These are phyloP conservation scores for Macrolepiota albuminosa DNA, from an alignment of 768 basidiomycete genomes.

Conservation along the genomic window DNA sequence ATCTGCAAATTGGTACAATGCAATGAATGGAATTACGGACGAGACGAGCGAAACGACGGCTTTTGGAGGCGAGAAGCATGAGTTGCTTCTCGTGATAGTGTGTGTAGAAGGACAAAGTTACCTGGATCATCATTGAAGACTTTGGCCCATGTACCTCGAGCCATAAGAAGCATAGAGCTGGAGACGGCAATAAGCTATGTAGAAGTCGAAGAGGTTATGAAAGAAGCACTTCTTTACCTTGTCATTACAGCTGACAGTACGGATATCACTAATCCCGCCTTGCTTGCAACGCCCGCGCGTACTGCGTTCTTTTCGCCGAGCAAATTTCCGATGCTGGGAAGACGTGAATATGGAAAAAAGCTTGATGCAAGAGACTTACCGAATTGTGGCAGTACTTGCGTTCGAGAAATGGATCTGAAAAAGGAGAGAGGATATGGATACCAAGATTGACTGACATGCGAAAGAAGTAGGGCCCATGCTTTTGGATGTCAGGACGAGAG, in stretches of 20 bases:
- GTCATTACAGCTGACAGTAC: not conserved
- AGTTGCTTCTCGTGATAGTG: not conserved
- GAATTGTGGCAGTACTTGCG: slow-evolving; percentile 75
- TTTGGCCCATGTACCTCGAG: not conserved
- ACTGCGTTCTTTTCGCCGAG: slow-evolving; percentile 11
- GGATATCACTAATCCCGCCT: slow-evolving; percentile 51
- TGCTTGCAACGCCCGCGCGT: slow-evolving; percentile 21
- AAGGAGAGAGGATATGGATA: slow-evolving; percentile 56
- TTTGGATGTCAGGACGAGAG: not conserved
- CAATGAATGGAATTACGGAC: not conserved
- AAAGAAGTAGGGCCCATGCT: not conserved
- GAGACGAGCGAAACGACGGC: not conserved
- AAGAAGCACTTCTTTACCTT: not conserved
- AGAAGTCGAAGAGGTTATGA: not conserved
- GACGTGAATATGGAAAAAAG: not conserved
- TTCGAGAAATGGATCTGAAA: slow-evolving; percentile 82
- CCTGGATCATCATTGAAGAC: not conserved
- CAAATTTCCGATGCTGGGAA: slow-evolving; percentile 9
- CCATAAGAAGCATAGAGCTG: not conserved
- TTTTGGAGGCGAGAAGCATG: not conserved
- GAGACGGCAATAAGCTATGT: not conserved
- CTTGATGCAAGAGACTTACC: slow-evolving; percentile 35
- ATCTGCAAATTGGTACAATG: not conserved
- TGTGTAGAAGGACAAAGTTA: not conserved
- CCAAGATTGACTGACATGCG: not conserved